A percentile compares a stretch with the other conserved stretches of the same genome.
Evolutionary conservation across 163 green algal species (phyloP).

Genomic region (Scenedesmus sp.): DNA sequence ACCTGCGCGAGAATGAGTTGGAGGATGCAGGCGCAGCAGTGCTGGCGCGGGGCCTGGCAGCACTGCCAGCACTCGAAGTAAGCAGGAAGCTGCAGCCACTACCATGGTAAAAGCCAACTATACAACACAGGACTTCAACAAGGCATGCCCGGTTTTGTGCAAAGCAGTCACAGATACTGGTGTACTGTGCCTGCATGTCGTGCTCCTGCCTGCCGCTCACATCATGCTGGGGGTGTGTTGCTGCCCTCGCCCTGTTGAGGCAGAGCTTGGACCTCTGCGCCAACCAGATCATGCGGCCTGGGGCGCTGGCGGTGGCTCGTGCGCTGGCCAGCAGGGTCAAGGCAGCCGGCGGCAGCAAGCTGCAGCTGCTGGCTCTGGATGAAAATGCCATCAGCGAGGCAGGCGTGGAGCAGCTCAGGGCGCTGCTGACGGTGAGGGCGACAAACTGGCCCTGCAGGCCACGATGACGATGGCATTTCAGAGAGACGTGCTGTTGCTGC

Average conservation of each 20-base stretch:
- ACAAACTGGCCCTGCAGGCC: too few relatives aligned
- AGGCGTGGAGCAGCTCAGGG: slow-evolving; percentile 69
- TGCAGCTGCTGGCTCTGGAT: slow-evolving; percentile 86
- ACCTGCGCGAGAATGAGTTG: slow-evolving; percentile 93
- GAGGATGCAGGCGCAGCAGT: slow-evolving; percentile 79
- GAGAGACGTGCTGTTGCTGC: too few relatives aligned
- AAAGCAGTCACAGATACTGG: too few relatives aligned
- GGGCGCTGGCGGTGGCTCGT: slow-evolving; percentile 48
- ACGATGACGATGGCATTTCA: too few relatives aligned
- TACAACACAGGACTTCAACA: too few relatives aligned
- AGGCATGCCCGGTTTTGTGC: too few relatives aligned
- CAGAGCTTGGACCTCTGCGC: slow-evolving; percentile 72
- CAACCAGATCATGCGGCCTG: slow-evolving; percentile 78
- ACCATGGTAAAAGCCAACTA: too few relatives aligned
- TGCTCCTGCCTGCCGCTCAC: background rate
- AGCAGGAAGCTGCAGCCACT: background rate
- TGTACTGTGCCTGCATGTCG: background rate
- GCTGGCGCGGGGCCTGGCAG: slow-evolving; percentile 60
- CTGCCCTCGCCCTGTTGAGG: slow-evolving; percentile 35
- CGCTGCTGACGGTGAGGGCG: slow-evolving; percentile 53
- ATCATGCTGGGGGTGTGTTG: slow-evolving; percentile 29
- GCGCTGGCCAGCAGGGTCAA: slow-evolving; percentile 39
- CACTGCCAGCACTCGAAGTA: slow-evolving; percentile 47
- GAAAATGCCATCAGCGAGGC: slow-evolving; percentile 88
- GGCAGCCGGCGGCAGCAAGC: slow-evolving; percentile 52